These are phyloP conservation scores for Sutorius australiensis DNA, from an alignment of 768 basidiomycete species.

Conservation along the genomic window DNA sequence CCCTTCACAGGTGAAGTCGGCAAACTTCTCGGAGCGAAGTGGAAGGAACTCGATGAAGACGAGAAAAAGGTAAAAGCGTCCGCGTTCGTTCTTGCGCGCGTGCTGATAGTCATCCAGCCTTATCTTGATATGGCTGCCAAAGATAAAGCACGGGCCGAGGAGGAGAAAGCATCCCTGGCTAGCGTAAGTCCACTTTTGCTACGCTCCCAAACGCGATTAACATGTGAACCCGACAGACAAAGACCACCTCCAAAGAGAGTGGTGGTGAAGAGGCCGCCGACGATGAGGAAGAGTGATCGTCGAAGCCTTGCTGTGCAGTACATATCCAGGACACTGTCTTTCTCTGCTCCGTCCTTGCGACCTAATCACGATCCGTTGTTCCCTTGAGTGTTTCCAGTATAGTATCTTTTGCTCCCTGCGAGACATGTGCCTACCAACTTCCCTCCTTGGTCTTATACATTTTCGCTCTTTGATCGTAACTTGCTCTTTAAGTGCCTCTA, in stretches of 20 bases:
- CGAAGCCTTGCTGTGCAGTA: slow-evolving; percentile 3
- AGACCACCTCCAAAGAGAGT: slow-evolving; percentile 34
- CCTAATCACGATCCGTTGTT: slow-evolving; percentile 18
- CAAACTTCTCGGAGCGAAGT: slow-evolving; percentile 91
- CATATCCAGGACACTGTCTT: slow-evolving; percentile 18
- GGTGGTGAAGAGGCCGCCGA: slow-evolving; percentile 34
- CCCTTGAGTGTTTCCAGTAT: slow-evolving; percentile 15
- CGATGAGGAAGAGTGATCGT: slow-evolving; percentile 43
- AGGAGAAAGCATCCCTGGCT: slow-evolving; percentile 58
- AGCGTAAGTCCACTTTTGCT: slow-evolving; percentile 28
- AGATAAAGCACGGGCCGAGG: slow-evolving; percentile 85
- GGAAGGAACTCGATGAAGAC: slow-evolving; percentile 90
- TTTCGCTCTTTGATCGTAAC: slow-evolving; percentile 16
- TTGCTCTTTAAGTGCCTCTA: slow-evolving; percentile 16
- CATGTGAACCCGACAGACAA: slow-evolving; percentile 20
- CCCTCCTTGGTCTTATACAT: slow-evolving; percentile 9
- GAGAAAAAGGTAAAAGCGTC: slow-evolving; percentile 78
- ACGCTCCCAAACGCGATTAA: background rate
- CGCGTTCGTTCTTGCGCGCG: background rate
- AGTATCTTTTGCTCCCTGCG: slow-evolving; percentile 17
- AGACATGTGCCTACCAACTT: slow-evolving; percentile 28
- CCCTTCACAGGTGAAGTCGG: slow-evolving; percentile 74
- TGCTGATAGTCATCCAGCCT: slow-evolving; percentile 48
- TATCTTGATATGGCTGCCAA: slow-evolving; percentile 82
- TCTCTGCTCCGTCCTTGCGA: slow-evolving; percentile 3